Evolutionary conservation across 2,329 filamentous ascomycete genomes (phyloP), one percentile per base, ranked within the genome.

Genomic region (Didymosphaeria variabile): DNA sequence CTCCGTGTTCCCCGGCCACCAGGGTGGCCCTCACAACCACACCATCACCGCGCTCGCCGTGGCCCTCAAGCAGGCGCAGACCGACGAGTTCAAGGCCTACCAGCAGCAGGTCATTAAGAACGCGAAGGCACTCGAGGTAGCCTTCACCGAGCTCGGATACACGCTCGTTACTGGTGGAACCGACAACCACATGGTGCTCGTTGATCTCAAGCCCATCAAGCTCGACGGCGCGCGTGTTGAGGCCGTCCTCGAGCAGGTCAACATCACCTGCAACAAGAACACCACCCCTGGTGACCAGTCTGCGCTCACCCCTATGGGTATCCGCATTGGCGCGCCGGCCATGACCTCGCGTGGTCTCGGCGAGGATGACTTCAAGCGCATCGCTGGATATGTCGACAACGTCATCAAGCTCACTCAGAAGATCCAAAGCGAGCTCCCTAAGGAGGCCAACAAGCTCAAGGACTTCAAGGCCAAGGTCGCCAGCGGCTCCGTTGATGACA

Each of bases 261-360:
- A 94, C 71, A 94, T 98, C 55, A 95, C 95, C n/a, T 91, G 92
- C 77, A 99, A 99, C 86, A 99, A 99, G 87, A 99, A 99, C 83
- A 97, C 95, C 8, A 94, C 97, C 0, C 95, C 95, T 1, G 95
- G 94, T 46, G 95, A 99, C 81, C 92, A 90, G 77, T 97, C 93
- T 0, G 95, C 95, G 1, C 87, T 99, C 75, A 92, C 94, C 66
- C 95, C 95, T 15, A 94, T 94, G 68, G 95, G 95, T 66, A 86
- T 99, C 67, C 90, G 95, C 68, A 94, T 99, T 82, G 95, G 95
- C 58, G 95, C 94, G 0, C 95, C 95, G 0, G 95, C 95, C 69
- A 99, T 99, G 95, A 98, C 95, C 23, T 97, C 93, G 19, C 89
- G 95, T 63, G 95, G 94, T n/a, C 94, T 99, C 79, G 87, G 86